Conservation (phyloP, 176 grass and related monocot genomes). For the Themeda triandra region DNA sequence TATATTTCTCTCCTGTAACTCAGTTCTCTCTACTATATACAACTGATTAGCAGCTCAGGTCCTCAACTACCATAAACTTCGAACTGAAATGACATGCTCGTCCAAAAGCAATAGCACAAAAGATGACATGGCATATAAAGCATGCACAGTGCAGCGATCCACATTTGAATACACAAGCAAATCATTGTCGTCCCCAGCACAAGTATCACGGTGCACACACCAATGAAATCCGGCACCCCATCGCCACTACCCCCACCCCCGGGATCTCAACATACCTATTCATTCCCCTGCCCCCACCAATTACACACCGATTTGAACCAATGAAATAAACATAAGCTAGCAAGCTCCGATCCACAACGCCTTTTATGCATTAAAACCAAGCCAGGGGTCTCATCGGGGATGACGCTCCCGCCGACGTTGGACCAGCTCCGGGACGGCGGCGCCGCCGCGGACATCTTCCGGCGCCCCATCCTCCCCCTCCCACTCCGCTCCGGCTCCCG, state of each 20-base stretch:
- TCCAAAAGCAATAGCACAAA: neutral
- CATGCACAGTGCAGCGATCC: neutral
- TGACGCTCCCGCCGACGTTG: constrained; percentile 8
- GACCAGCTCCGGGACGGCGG: constrained; percentile 15
- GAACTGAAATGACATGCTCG: neutral
- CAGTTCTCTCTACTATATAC: neutral
- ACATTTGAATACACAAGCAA: neutral
- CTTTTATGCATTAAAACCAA: neutral
- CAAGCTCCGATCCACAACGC: constrained; percentile 7
- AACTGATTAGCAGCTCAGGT: neutral
- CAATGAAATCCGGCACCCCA: no score
- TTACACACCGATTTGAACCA: neutral
- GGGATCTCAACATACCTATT: neutral
- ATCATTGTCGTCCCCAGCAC: neutral
- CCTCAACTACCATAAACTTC: neutral
- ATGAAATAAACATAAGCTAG: neutral
- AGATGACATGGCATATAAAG: neutral
- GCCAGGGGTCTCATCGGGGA: constrained; percentile 44
- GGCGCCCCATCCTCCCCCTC: constrained; percentile 38
- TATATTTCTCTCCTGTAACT: neutral
- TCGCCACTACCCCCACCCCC: no score
- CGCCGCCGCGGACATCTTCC: constrained; percentile 25
- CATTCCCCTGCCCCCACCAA: neutral
- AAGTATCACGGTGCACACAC: neutral
- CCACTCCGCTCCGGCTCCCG: neutral